A percentile compares a stretch with the other conserved stretches of the same genome.
These are phyloP conservation scores for Hyaloperonospora brassicae DNA, from an alignment of 352 stramenopile genomes.

Conservation along the genomic window DNA sequence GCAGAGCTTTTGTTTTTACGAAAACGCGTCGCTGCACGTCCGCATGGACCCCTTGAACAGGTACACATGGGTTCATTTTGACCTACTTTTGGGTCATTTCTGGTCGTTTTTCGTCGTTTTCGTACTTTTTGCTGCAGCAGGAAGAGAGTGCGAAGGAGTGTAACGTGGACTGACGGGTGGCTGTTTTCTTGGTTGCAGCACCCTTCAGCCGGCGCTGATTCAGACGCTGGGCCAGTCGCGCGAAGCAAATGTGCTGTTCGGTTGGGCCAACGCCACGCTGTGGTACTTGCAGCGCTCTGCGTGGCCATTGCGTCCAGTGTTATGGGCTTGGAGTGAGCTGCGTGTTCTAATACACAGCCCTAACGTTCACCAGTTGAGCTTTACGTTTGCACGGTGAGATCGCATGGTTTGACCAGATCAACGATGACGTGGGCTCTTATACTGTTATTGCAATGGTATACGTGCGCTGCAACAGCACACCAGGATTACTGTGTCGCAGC, in stretches of 20 bases:
- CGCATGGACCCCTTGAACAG: constrained; percentile 69
- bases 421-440: constrained; percentile 5
- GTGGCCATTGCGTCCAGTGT: constrained; percentile 54
- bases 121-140: not conserved
- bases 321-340: constrained; percentile 76
- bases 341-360: constrained; percentile 47
- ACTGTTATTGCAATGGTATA: constrained; percentile 1
- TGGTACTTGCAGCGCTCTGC: constrained; percentile 45
- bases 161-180: constrained; percentile 1
- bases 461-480: constrained; percentile 26
- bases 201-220: constrained; percentile 58
- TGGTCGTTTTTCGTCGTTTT: too few species aligned
- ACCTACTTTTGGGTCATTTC: not conserved
- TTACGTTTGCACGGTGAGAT: constrained; percentile 41
- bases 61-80: constrained; percentile 12
- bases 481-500: constrained; percentile 45
- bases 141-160: not conserved
- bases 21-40: constrained; percentile 65
- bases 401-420: not conserved
- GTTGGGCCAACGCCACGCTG: constrained; percentile 41
- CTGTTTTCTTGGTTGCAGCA: constrained; percentile 20
- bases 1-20: constrained; percentile 68
- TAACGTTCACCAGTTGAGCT: constrained; percentile 44
- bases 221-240: constrained; percentile 53
- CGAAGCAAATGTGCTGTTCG: constrained; percentile 48